These are phyloP conservation scores for Russula sp. DNA, from an alignment of 768 basidiomycete species.

Conservation along the genomic window DNA sequence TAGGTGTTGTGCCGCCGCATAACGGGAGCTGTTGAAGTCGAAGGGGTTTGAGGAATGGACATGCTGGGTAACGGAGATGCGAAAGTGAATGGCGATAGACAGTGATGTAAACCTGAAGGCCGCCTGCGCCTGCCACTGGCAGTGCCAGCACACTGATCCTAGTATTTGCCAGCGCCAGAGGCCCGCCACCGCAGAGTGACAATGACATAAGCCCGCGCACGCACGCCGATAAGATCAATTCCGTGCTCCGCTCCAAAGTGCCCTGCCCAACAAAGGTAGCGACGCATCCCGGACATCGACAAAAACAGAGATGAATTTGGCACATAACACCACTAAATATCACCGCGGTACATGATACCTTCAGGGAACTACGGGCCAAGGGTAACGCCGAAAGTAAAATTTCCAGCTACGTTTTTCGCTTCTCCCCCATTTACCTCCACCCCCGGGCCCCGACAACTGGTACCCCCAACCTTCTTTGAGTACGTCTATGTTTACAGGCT, in stretches of 20 bases:
- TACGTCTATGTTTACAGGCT: too few relatives aligned
- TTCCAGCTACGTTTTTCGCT: not conserved
- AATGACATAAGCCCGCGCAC: too few relatives aligned
- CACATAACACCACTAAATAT: not conserved
- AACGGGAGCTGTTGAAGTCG: not conserved
- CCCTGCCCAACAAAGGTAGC: too few relatives aligned
- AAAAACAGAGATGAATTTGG: not conserved
- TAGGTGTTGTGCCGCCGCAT: constrained; percentile 4
- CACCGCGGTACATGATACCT: not conserved
- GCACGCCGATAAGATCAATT: too few relatives aligned
- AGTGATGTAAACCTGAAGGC: too few relatives aligned
- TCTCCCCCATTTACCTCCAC: not conserved
- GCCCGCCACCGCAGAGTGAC: too few relatives aligned
- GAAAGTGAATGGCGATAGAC: not conserved
- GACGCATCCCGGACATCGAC: not conserved
- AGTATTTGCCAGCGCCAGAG: too few relatives aligned
- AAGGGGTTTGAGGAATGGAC: not conserved
- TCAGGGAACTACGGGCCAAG: not conserved
- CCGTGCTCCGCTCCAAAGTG: too few relatives aligned
- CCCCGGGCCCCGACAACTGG: not conserved
- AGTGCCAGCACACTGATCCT: too few relatives aligned
- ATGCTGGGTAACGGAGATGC: not conserved
- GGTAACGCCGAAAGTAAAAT: not conserved
- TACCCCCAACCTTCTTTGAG: not conserved
- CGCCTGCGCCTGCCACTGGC: too few relatives aligned